These are phyloP conservation scores for Suhomyces yuchorum DNA, from an alignment of 1,139 yeast genomes.

Conservation along the genomic window DNA sequence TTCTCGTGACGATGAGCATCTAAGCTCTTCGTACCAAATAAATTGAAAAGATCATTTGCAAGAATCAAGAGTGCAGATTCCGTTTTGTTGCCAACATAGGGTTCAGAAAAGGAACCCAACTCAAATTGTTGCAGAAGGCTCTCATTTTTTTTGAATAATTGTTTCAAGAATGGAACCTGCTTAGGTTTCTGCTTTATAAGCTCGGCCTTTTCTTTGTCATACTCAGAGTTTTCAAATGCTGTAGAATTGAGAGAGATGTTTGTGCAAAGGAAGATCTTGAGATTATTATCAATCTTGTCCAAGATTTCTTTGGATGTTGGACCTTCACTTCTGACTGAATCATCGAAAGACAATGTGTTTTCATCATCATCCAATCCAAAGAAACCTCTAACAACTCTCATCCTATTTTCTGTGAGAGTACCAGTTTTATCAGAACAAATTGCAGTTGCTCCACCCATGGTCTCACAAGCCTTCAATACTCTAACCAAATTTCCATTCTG, in stretches of 20 bases:
- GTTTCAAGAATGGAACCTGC: conserved; percentile 24
- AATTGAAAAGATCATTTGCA: conserved; percentile 58
- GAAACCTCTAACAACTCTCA: conserved; percentile 83
- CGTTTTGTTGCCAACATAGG: conserved; percentile 88
- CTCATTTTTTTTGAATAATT: conserved; percentile 15
- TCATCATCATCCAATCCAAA: conserved; percentile 43
- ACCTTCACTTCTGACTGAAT: conserved; percentile 31
- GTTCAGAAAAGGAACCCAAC: conserved; percentile 45
- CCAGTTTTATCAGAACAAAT: conserved; percentile 98
- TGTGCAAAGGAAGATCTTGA: conserved; percentile 47
- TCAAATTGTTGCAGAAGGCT: conserved; percentile 23
- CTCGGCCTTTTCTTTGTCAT: conserved; percentile 39
- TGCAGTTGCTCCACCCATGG: conserved; percentile 99
- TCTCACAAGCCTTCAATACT: conserved; percentile 90
- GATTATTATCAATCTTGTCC: conserved; percentile 30
- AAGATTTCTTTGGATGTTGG: conserved; percentile 37
- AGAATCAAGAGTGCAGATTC: conserved; percentile 83
- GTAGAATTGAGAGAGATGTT: conserved; percentile 82
- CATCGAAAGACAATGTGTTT: conserved; percentile 42
- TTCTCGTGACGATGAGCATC: conserved; percentile 41
- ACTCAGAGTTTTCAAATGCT: conserved; percentile 72
- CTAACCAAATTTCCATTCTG: conserved; percentile 96
- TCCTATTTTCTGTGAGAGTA: conserved; percentile 86
- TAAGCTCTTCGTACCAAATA: conserved; percentile 42
- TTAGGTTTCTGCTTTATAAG: conserved; percentile 34